Evolutionary conservation across 768 basidiomycete species (phyloP), one percentile per base, ranked within the genome.

Genomic region (Tricholoma bakamatsutake): DNA sequence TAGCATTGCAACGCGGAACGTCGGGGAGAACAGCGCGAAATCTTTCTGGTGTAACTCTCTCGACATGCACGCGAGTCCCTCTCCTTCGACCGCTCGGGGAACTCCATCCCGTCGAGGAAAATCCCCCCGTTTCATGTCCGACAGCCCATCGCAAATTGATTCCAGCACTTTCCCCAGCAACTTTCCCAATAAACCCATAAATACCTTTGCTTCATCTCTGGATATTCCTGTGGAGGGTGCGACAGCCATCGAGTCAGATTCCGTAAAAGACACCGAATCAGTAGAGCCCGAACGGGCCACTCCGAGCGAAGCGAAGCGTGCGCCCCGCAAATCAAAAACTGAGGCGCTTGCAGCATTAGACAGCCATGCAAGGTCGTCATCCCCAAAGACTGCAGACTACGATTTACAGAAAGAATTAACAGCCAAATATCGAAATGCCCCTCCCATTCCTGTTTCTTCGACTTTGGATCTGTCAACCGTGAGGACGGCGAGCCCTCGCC

Each of bases 321-420:
- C 90, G 35, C 90, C 90, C 52, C 86, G 91, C 69, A 92, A 92
- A 79, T 92, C 90, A 62, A 93, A 93, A 80, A 90, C 86, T 39
- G 88, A 93, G 63, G 90, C 90, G 54, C 75, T 93, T 31, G 88
- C 82, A 28, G 91, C 90, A 21, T 73, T 93, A 53, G 85, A 85
- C 69, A 81, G 76, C 63, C 85, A 87, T 56, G 80, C 81, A 37
- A 74, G 79, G 69, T 80, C 82, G 27, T 73, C 80, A 54, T 80
- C 82, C 39, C 67, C 75, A 57, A 75, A 78, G 50, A 75, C 78
- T 57, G 84, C 83, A 60, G 82, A 84, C 57, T 71, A 74, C 56
- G 79, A 80, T 61, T 63, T 67, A 48, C 67, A 71, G 24, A 75
- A 79, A 61, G 74, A 77, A 61, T 74, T 78, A 59, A 79, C 75